A percentile compares a stretch with the other conserved stretches of the same genome.
These are phyloP conservation scores for Rhizophagus clarus DNA, from an alignment of 192 early-diverging fungal species.

Conservation along the genomic window DNA sequence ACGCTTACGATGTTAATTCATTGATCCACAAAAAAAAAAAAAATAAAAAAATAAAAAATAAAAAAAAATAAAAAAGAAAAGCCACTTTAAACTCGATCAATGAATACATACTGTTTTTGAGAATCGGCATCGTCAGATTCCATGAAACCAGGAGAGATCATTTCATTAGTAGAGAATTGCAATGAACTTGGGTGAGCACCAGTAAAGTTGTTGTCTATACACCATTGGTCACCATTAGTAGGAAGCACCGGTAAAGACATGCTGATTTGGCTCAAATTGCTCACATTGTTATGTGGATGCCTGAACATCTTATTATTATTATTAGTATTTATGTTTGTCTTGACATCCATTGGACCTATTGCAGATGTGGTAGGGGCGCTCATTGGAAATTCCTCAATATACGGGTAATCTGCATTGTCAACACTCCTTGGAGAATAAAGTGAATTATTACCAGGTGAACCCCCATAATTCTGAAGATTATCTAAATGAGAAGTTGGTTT, in stretches of 20 bases:
- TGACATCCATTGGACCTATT: constrained; percentile 16
- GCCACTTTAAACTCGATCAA: neutral
- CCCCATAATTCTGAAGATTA: constrained; percentile 34
- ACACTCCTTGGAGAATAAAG: constrained; percentile 37
- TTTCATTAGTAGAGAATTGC: neutral
- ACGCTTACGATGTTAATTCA: neutral
- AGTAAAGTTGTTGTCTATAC: neutral
- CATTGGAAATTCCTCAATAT: constrained; percentile 38
- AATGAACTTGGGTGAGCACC: neutral
- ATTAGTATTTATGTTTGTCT: neutral
- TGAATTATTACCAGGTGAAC: constrained; percentile 41
- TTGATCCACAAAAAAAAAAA: neutral
- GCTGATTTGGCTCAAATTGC: neutral
- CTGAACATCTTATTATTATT: neutral
- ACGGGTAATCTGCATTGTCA: constrained; percentile 39
- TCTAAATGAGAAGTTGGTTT: constrained; percentile 20
- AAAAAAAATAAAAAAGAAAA: neutral
- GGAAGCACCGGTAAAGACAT: neutral
- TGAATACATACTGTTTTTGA: constrained; percentile 29
- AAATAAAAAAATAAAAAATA: neutral
- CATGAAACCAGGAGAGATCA: neutral
- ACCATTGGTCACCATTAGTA: neutral
- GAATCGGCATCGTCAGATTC: constrained; percentile 3
- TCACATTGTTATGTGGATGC: neutral
- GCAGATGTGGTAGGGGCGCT: constrained; percentile 27